Evolutionary conservation across 2,329 filamentous ascomycete species (phyloP), one percentile per base, ranked within the genome.

Genomic region (Phoma herbarum): DNA sequence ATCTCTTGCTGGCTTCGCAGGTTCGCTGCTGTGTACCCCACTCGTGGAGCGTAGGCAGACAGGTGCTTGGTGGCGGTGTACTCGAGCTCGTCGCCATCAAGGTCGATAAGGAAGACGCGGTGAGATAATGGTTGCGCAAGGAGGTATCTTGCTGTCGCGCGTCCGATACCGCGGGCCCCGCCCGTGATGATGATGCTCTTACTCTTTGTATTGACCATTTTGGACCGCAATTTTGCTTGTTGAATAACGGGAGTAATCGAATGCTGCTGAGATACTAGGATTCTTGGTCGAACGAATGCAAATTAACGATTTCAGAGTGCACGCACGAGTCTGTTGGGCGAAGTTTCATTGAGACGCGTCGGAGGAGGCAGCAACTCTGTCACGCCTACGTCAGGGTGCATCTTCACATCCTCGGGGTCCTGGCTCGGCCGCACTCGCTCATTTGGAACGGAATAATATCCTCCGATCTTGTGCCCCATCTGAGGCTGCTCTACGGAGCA

Each of bases 81-180:
- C 22, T 63, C 57, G 14, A 81, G 70, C 57, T 80, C 78, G 7
- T 73, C 72, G 45, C 66, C 70, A 61, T 82, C 76, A 57, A 78
- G 72, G 57, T 82, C 80, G 46, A 82, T 68, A 31, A 81, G 74
- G 63, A 79, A 79, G 31, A 82, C 73, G 25, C 75, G 75, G 70
- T 82, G 76, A 39, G 78, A 76, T 8, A 65, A 60, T 23, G 72
- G 62, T 16, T 65, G 61, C 1, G 67, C 61, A 25, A 78, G 74
- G 23, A 82, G 76, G 53, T 78, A 75, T 12, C 80, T 77, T 33
- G 78, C 73, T 44, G 80, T 72, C 50, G 72, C 75, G 47, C 80
- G 76, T 41, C 81, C 80, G 52, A 83, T 79, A 37, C 80, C 80
- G 50, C 77, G 73, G 2, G 78, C 79, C 28, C 74, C 79, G 28